These are phyloP conservation scores for Sechiopsis laciniata DNA, from an alignment of 306 rosid species.

Conservation along the genomic window DNA sequence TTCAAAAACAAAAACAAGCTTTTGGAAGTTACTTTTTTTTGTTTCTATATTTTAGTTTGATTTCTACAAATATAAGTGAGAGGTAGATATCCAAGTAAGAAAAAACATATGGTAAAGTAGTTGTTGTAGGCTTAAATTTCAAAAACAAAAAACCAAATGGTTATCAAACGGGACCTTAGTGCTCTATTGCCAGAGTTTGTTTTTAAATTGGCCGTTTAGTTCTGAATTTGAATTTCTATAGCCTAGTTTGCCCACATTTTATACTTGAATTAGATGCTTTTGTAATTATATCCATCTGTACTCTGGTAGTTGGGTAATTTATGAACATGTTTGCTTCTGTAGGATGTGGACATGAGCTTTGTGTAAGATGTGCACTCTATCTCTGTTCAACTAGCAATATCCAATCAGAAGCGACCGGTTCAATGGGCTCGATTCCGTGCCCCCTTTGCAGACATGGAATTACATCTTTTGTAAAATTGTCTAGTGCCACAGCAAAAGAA, in stretches of 20 bases:
- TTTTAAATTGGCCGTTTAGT: background rate
- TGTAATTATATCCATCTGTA: background rate
- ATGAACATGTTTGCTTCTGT: constrained; percentile 23
- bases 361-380: constrained; percentile 87
- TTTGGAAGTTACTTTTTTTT: no score
- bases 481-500: constrained; percentile 58
- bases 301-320: background rate
- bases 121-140: no score
- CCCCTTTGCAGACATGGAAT: constrained; percentile 86
- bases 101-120: no score
- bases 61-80: no score
- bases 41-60: no score
- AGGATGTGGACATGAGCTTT: constrained; percentile 92
- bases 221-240: background rate
- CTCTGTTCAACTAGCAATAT: constrained; percentile 79
- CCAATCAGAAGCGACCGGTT: constrained; percentile 48
- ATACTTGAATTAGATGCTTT: background rate
- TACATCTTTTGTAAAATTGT: constrained; percentile 65
- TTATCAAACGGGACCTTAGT: no score
- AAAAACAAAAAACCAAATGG: no score
- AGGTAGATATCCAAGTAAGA: no score
- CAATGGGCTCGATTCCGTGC: constrained; percentile 84
- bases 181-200: background rate
- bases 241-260: background rate
- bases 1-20: no score